A percentile compares a stretch with the other conserved stretches of the same genome.
Conservation (phyloP, 345 rosid genomes). For the Salix arbutifolia region DNA sequence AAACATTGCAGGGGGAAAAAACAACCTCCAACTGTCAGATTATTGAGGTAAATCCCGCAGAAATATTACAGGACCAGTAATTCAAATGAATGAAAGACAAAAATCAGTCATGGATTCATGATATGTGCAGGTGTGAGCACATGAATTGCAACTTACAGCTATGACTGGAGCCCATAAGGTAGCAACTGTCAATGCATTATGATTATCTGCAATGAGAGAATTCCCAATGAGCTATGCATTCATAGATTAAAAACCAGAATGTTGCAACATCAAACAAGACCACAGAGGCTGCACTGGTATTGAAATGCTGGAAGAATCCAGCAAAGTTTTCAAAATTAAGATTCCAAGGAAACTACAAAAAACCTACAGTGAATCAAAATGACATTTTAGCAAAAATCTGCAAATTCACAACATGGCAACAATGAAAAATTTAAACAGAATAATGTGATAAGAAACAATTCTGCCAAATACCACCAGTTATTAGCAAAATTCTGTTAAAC, state of each 20-base stretch:
- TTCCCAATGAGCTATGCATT: neutral
- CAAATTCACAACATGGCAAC: neutral
- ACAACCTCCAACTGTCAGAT: neutral
- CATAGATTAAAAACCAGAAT: neutral
- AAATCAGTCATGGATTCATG: neutral
- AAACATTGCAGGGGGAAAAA: neutral
- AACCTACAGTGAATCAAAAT: neutral
- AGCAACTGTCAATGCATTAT: conserved; percentile 77
- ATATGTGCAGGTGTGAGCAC: neutral
- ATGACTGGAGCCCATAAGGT: conserved; percentile 90
- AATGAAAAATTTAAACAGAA: neutral
- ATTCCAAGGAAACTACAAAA: neutral
- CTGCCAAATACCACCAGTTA: neutral
- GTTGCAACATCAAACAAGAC: neutral
- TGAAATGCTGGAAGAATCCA: neutral
- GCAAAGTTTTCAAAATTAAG: neutral
- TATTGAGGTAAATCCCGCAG: neutral
- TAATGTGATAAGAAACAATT: neutral
- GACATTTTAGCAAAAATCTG: neutral
- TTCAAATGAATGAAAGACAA: neutral
- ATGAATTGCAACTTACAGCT: conserved; percentile 59
- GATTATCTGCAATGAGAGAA: conserved; percentile 71
- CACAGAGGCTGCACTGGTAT: neutral
- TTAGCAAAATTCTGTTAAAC: neutral
- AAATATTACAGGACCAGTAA: neutral